A percentile compares a stretch with the other conserved stretches of the same genome.
Evolutionary conservation across 225 moss, liverwort and hornwort genomes (phyloP).

Genomic region (Sphagnum tenellum): DNA sequence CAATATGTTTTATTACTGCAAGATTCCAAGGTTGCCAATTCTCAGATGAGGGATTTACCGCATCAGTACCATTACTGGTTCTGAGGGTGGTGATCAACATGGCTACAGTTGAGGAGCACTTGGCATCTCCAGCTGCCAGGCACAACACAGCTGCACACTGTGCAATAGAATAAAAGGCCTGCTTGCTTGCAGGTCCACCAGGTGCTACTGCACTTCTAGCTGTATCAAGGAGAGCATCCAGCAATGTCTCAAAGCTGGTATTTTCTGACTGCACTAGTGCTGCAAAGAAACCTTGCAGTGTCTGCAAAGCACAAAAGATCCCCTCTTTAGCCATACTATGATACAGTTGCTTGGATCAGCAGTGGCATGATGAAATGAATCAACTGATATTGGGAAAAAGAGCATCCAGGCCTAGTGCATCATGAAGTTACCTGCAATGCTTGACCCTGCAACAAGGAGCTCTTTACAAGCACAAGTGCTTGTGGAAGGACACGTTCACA

Average conservation of each 20-base stretch:
- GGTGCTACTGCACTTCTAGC: slow-evolving; percentile 72
- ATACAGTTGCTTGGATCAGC: too few species aligned
- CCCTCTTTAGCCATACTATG: not conserved
- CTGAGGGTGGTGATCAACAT: slow-evolving; percentile 80
- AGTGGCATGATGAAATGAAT: too few species aligned
- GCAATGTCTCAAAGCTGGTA: slow-evolving; percentile 91
- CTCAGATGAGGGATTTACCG: slow-evolving; percentile 20
- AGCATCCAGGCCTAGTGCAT: too few species aligned
- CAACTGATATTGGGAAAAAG: too few species aligned
- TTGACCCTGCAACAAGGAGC: slow-evolving; percentile 94
- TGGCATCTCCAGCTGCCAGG: slow-evolving; percentile 91
- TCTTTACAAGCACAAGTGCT: slow-evolving; percentile 90
- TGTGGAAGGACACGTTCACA: slow-evolving; percentile 90
- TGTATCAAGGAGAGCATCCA: slow-evolving; percentile 91
- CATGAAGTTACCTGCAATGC: slow-evolving; percentile 70
- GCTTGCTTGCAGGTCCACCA: slow-evolving; percentile 98
- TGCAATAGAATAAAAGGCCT: slow-evolving; percentile 96
- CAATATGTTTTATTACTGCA: too few species aligned
- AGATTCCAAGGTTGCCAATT: too few species aligned
- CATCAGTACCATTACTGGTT: slow-evolving; percentile 74
- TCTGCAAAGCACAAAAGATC: slow-evolving; percentile 26
- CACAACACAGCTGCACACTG: slow-evolving; percentile 98
- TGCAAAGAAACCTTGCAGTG: slow-evolving; percentile 95
- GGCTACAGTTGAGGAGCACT: slow-evolving; percentile 92
- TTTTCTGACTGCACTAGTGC: slow-evolving; percentile 93